phyloP scores from a whole-genome alignment of 768 basidiomycete species.

The Boletus tylopilopsis region DNA sequence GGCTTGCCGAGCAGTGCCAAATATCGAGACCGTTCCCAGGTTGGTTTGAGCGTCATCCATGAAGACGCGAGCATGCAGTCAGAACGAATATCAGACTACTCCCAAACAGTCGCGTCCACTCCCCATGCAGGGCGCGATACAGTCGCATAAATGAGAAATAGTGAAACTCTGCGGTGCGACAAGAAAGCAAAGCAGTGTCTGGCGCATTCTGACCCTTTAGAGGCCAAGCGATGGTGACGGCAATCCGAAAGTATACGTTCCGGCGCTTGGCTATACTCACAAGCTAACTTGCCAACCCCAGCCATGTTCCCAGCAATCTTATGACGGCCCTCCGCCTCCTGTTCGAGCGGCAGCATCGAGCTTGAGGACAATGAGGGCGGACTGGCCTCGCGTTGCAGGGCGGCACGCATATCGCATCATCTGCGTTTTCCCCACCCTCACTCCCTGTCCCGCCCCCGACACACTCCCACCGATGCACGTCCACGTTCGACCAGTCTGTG shows the following conservation, averaged over 20 bases:
- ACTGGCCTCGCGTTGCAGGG: no score
- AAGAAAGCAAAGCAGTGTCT: constrained; percentile 26
- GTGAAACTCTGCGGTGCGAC: constrained; percentile 16
- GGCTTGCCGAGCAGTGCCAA: constrained; percentile 20
- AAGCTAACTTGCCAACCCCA: constrained; percentile 1
- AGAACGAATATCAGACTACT: constrained; percentile 21
- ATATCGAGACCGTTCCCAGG: constrained; percentile 21
- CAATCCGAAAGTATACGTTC: constrained; percentile 18
- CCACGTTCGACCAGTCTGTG: no score
- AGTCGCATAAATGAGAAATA: constrained; percentile 14
- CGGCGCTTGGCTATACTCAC: neutral
- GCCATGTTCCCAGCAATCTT: constrained; percentile 18
- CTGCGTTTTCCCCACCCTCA: no score
- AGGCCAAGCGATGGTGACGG: constrained; percentile 31
- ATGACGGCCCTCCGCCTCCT: constrained; percentile 6
- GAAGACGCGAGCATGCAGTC: constrained; percentile 30
- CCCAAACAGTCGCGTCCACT: constrained; percentile 17
- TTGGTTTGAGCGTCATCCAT: constrained; percentile 28
- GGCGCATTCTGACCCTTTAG: constrained; percentile 33
- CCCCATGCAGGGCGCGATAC: constrained; percentile 16
- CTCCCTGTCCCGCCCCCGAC: no score
- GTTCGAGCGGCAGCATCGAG: no score
- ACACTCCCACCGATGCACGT: no score
- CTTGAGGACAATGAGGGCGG: no score
- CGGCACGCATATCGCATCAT: no score